Evolutionary conservation across 495 filamentous ascomycete genomes (phyloP).

Genomic region (Lepidopterella palustris): DNA sequence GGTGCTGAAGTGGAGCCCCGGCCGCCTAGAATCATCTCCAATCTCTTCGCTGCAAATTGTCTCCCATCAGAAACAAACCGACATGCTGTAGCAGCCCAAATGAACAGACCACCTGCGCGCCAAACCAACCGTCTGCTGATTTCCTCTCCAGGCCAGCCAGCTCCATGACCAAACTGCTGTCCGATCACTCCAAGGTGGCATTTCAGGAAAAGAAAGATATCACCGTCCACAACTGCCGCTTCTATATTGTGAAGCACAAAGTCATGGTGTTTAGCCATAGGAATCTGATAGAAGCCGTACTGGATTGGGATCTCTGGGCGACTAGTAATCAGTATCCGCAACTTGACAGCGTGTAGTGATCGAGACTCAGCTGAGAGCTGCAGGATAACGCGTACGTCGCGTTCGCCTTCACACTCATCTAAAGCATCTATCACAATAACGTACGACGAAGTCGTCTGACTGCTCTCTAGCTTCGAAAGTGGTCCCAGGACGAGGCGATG

Average conservation of each 20-base stretch:
- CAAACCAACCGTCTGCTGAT: constrained; percentile 31
- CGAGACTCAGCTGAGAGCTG: constrained; percentile 24
- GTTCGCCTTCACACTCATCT: constrained; percentile 32
- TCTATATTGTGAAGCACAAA: constrained; percentile 33
- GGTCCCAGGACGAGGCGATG: constrained; percentile 1
- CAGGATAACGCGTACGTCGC: constrained; percentile 25
- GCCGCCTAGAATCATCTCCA: not conserved
- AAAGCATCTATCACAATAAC: constrained; percentile 35
- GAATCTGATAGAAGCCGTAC: constrained; percentile 11
- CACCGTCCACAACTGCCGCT: constrained; percentile 29
- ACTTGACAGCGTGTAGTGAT: constrained; percentile 12
- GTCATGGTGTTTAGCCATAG: constrained; percentile 13
- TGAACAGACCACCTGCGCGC: constrained; percentile 33
- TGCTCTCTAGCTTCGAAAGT: not conserved
- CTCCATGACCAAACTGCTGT: not conserved
- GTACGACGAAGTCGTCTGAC: not conserved
- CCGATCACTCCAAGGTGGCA: constrained; percentile 3
- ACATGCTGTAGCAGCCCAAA: constrained; percentile 21
- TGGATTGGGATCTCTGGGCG: constrained; percentile 32
- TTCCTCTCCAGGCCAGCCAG: constrained; percentile 39
- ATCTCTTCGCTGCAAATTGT: not conserved
- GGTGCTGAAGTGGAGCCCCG: not conserved
- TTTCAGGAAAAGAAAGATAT: constrained; percentile 34
- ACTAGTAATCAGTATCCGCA: constrained; percentile 35
- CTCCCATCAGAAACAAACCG: constrained; percentile 13